Evolutionary conservation across 345 rosid genomes (phyloP), one percentile per base, ranked within the genome.

Genomic region (Adansonia digitata): DNA sequence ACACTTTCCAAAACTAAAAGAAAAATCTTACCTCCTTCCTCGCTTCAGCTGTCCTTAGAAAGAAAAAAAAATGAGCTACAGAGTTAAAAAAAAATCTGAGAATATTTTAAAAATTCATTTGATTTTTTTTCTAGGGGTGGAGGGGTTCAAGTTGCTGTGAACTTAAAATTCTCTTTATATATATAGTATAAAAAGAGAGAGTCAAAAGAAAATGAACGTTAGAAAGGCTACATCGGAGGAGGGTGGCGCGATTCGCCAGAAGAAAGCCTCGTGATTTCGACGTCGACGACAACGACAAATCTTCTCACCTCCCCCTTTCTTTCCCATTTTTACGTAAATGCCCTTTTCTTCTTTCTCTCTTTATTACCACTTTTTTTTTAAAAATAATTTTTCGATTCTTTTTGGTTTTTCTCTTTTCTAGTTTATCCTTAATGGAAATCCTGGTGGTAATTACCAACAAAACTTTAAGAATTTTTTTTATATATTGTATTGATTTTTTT

Each of bases 241-340:
- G n/a, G n/a, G 64, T 73, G 76, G 71, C 68, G 81, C 75, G 84
- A 83, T 82, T 77, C 65, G 80, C 77, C 85, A 82, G 76, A 77
- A 74, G 84, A 76, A 84, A 67, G 70, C 49, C n/a, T 14, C 20
- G 72, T 77, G 89, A 82, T 52, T 70, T 77, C 75, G 85, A 84
- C 85, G 51, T 66, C 71, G 42, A 49, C 18, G 74, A 77, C 82
- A 71, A 65, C 73, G 80, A 82, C 83, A 74, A 70, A 22, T 3
- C 29, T 59, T 14, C 55, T 27, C 0, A 13, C 1, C 37, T 27
- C 7, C 37, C 1, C 37, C 22, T 52, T 29, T 48, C 29, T 0
- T 29, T 1, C 29, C 7, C 15, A 1, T 13, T 61, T 4, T 80
- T 37, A 53, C 81, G 57, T 17, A 67, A 78, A 43, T 77, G 20